Evolutionary conservation across 2,329 filamentous ascomycete genomes (phyloP), one percentile per base, ranked within the genome.

Genomic region (Phaeosphaeria sp.): DNA sequence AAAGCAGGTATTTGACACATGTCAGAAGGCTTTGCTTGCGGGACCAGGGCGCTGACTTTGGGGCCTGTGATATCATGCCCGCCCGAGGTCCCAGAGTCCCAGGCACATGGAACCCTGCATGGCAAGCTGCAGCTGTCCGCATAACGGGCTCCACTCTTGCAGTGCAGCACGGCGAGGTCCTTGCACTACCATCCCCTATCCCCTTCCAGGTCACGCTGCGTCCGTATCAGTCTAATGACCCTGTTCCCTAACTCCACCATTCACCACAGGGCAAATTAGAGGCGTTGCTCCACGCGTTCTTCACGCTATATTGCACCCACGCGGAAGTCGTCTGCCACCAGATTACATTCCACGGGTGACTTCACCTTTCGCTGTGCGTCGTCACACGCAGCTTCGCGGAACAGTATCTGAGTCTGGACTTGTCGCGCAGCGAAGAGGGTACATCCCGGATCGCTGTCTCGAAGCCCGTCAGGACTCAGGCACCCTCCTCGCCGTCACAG

Each of bases 191-290:
- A 43, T 46, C 52, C 39, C 46, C 46, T 55, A 55, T 55, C 46
- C 27, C 22, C 46, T 27, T 27, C 23, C 39, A 55, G 43, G 22
- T 21, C 18, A 23, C 18, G 9, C 25, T 55, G 22, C 36, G 7
- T 22, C 36, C 51, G 43, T 25, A 39, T 44, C 33, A n/a, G 36
- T 33, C 23, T 13, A 22, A 46, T 9, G 15, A 23, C 22, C 20
- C 21, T 25, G 21, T n/a, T 7, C 13, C 10, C 9, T 36, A 60
- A 52, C 49, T 56, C 55, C 61, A 54, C 58, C 52, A 51, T 33
- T 52, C 52, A 36, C 30, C 30, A 36, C 55, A 51, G 59, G 62
- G 56, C 54, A 58, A 55, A 55, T 48, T 62, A 39, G 49, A 55
- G 52, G 49, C 49, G 56, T 30, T 39, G 21, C 30, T 53, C 43